Base-by-base conservation (phyloP, 2,329 filamentous ascomycete species). In the Botrytis deweyae region DNA sequence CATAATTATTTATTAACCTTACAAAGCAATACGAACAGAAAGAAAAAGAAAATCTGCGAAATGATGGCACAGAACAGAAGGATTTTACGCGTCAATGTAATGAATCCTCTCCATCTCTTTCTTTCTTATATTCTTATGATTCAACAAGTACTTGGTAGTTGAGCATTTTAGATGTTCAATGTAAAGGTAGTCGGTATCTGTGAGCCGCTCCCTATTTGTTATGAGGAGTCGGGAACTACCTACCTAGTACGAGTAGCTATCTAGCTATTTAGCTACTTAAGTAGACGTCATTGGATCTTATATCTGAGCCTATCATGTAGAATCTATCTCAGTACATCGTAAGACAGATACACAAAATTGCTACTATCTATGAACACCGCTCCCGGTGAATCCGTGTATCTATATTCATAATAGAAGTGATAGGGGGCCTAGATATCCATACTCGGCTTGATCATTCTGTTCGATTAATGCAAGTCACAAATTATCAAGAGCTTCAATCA, bases 1-100 rank as follows among this genome's bases (percentile, higher is more conserved):
- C 52, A 58, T 29, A 58, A 58, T 58, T 29, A 33, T 33, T 58
- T n/a, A 29, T 29, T 29, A 29, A 40, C 59, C 59, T 72, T 72
- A 72, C 70, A 72, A 72, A 72, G 70, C 70, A 72, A 55, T 36
- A 40, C n/a, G 52, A 58, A 18, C 12, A n/a, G 38, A 62, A 38
- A 18, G 36, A 40, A 38, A n/a, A 55, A 16, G 49, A 55, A 55
- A 55, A 16, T 7, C 25, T 55, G 5, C 49, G 49, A 55, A n/a
- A 14, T n/a, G 5, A 55, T 55, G 25, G 49, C 49, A 55, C 25
- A 16, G 49, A n/a, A n/a, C 25, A n/a, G 49, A 16, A 58, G 9
- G 9, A 29, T 29, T n/a, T n/a, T 58, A 29, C n/a, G 14, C 0
- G n/a, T 55, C 52, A 29, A 18, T 29, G 4, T n/a, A 58, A 58